Conservation (phyloP, 306 rosid genomes). For the Aeschynomene evenia region DNA sequence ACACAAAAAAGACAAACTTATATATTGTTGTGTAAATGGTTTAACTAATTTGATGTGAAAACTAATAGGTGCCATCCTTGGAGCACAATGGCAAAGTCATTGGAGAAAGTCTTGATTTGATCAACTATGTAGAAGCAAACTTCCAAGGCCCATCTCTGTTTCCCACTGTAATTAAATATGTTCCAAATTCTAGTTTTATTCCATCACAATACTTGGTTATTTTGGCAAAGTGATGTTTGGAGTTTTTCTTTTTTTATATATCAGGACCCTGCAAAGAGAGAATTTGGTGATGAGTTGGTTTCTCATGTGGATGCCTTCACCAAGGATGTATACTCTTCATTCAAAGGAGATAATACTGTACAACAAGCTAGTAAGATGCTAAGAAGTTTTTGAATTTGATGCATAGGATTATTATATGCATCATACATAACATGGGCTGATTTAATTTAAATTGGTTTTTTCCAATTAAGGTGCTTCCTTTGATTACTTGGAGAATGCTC, state of each 20-base stretch:
- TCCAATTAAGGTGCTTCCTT: slow-evolving; percentile 46
- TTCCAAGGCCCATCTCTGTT: slow-evolving; percentile 52
- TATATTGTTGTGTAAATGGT: not conserved
- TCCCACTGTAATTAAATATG: slow-evolving; percentile 52
- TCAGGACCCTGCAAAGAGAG: slow-evolving; percentile 55
- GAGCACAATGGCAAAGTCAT: slow-evolving; percentile 75
- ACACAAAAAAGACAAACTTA: too few species aligned
- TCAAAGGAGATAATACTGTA: slow-evolving; percentile 41
- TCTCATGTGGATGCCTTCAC: slow-evolving; percentile 32
- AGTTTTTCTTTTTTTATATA: not conserved
- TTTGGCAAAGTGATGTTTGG: not conserved
- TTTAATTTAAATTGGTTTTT: not conserved
- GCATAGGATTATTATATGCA: not conserved
- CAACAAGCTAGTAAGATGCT: slow-evolving; percentile 48
- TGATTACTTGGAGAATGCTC: slow-evolving; percentile 61
- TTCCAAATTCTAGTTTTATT: not conserved
- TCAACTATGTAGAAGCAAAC: slow-evolving; percentile 57
- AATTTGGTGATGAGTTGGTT: slow-evolving; percentile 49
- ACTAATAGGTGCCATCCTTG: slow-evolving; percentile 57
- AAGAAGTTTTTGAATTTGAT: not conserved
- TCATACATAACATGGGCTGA: not conserved
- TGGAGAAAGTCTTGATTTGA: slow-evolving; percentile 79
- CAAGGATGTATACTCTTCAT: slow-evolving; percentile 21
- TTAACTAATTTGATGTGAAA: not conserved
- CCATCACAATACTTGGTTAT: not conserved